These are phyloP conservation scores for Scedosporium minutisporum DNA, from an alignment of 2,329 filamentous ascomycete genomes.

Conservation along the genomic window DNA sequence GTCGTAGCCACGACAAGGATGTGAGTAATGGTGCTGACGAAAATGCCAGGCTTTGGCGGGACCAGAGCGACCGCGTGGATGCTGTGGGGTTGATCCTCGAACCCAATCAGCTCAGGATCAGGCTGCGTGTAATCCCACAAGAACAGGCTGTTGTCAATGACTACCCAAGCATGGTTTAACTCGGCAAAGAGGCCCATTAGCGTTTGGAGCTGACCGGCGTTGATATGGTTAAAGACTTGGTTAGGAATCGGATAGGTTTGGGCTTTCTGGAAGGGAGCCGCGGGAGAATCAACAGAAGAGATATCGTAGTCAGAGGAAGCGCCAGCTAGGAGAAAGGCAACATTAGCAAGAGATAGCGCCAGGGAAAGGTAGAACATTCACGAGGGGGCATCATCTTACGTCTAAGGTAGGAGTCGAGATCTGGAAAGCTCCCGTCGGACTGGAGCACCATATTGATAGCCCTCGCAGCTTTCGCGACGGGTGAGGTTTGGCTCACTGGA, in stretches of 20 bases:
- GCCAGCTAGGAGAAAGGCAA: slow-evolving; percentile 52
- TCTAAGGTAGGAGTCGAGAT: slow-evolving; percentile 79
- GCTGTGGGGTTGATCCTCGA: slow-evolving; percentile 77
- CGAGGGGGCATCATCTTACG: slow-evolving; percentile 48
- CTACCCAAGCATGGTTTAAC: slow-evolving; percentile 89
- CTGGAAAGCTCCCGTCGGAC: slow-evolving; percentile 72
- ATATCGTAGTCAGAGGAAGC: slow-evolving; percentile 88
- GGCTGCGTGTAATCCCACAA: slow-evolving; percentile 95
- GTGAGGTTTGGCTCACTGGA: slow-evolving; percentile 40
- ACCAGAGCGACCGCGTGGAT: slow-evolving; percentile 89
- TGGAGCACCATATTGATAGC: slow-evolving; percentile 74
- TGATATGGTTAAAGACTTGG: slow-evolving; percentile 85
- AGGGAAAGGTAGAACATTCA: neutral
- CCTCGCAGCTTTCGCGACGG: slow-evolving; percentile 69
- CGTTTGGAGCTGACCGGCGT: slow-evolving; percentile 77
- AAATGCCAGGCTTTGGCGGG: slow-evolving; percentile 76
- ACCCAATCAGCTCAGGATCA: slow-evolving; percentile 86
- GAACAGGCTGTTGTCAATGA: slow-evolving; percentile 91
- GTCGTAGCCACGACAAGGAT: slow-evolving; percentile 83
- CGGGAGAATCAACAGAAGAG: slow-evolving; percentile 54
- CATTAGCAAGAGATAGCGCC: neutral
- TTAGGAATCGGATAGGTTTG: slow-evolving; percentile 87
- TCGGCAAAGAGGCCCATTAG: slow-evolving; percentile 92
- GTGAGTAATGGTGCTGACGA: slow-evolving; percentile 76
- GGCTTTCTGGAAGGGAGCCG: slow-evolving; percentile 82